Percentiles rank a stretch among this genome's conserved stretches.
Conservation (phyloP, 805 yeast species). For the Nakazawaea molendinolei region DNA sequence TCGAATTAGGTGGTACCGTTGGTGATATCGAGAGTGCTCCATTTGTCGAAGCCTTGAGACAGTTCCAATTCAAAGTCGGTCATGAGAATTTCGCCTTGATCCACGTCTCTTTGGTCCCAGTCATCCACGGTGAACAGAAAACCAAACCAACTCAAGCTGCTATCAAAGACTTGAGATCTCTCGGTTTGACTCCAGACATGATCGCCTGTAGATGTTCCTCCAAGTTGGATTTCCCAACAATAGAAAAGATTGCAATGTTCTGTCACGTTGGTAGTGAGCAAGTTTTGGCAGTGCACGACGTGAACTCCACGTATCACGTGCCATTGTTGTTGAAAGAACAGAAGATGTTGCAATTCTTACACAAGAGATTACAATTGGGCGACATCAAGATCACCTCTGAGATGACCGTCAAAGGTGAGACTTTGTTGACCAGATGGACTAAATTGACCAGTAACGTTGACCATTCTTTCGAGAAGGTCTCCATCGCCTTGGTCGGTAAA, state of each 20-base stretch:
- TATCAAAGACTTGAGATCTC: conserved; percentile 88
- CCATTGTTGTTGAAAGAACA: conserved; percentile 88
- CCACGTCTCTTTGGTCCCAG: conserved; percentile 96
- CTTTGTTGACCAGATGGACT: conserved; percentile 73
- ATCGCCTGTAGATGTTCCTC: conserved; percentile 96
- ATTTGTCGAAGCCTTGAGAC: conserved; percentile 97
- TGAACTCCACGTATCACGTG: conserved; percentile 94
- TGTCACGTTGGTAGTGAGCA: conserved; percentile 99
- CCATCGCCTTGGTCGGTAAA: conserved; percentile 95
- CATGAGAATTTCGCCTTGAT: conserved; percentile 88
- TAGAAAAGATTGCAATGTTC: conserved; percentile 95
- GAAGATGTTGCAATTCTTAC: conserved; percentile 67
- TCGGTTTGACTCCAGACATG: conserved; percentile 93
- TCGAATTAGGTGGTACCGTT: conserved; percentile 98
- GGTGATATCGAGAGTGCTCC: conserved; percentile 99
- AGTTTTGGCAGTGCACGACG: conserved; percentile 94
- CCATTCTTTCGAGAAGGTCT: conserved; percentile 76
- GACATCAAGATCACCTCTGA: conserved; percentile 38
- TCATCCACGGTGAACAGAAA: conserved; percentile 97
- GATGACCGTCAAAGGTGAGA: conserved; percentile 58
- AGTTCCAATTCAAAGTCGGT: conserved; percentile 97
- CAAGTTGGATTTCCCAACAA: conserved; percentile 74
- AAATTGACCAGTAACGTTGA: conserved; percentile 74
- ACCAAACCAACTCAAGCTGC: conserved; percentile 99
- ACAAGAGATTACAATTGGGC: conserved; percentile 58